phyloP scores from a whole-genome alignment of 2,329 filamentous ascomycete genomes.

The Rachicladosporium sp. region DNA sequence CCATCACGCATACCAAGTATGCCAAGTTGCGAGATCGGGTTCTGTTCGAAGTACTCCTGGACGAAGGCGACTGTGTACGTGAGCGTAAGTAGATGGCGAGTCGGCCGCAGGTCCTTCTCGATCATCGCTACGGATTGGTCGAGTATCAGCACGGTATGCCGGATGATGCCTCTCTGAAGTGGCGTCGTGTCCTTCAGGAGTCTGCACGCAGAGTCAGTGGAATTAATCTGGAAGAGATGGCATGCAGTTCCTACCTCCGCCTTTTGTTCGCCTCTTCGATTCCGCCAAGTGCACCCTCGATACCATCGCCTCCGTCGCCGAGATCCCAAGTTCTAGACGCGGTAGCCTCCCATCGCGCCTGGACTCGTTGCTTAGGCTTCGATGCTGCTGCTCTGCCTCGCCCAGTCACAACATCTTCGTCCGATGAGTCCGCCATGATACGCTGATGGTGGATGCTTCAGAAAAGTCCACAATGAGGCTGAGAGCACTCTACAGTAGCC shows the following conservation, averaged over 20 bases:
- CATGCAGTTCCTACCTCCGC: conserved; percentile 10
- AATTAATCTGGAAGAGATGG: too few relatives aligned
- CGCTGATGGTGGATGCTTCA: too few relatives aligned
- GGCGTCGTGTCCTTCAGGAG: conserved; percentile 88
- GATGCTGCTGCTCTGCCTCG: conserved; percentile 13
- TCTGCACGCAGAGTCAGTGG: conserved; percentile 33
- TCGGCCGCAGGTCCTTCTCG: conserved; percentile 89
- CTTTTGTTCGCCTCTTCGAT: conserved; percentile 26
- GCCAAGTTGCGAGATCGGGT: conserved; percentile 90
- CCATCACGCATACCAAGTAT: conserved; percentile 91
- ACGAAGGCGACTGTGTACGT: conserved; percentile 80
- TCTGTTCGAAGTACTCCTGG: conserved; percentile 93
- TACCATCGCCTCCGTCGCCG: conserved; percentile 22
- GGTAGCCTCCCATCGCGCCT: conserved; percentile 23
- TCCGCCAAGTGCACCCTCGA: conserved; percentile 23
- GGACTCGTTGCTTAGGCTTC: conserved; percentile 16
- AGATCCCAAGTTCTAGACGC: conserved; percentile 21
- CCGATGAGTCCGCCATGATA: conserved; percentile 20
- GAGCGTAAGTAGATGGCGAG: conserved; percentile 68
- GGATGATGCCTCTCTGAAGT: conserved; percentile 89
- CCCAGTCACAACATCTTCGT: conserved; percentile 14
- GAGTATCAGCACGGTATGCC: conserved; percentile 82
- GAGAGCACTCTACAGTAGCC: too few relatives aligned
- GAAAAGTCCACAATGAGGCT: too few relatives aligned
- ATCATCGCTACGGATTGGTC: conserved; percentile 90